Evolutionary conservation across 495 filamentous ascomycete genomes (phyloP).

Genomic region (Talaromyces stipitatus): DNA sequence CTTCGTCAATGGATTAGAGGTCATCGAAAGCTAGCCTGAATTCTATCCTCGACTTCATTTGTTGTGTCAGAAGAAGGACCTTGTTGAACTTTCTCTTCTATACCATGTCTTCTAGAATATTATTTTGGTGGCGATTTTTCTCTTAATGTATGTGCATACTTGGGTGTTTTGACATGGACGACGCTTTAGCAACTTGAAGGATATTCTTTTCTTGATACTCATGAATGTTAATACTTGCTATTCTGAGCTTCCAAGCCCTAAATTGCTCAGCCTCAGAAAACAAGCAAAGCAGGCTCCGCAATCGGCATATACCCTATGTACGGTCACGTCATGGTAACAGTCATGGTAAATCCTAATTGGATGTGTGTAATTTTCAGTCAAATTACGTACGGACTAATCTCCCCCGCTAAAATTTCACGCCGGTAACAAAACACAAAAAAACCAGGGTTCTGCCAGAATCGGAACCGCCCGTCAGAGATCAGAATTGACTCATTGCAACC

Average conservation of each 20-base stretch:
- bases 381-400: background rate
- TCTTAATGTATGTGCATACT: background rate
- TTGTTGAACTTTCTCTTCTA: background rate
- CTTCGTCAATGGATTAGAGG: constrained; percentile 44
- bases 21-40: constrained; percentile 25
- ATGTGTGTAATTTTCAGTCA: background rate
- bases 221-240: too few species aligned
- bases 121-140: background rate
- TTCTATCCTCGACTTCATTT: background rate
- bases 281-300: background rate
- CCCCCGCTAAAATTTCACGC: constrained; percentile 8
- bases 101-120: background rate
- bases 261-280: background rate
- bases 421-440: background rate
- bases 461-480: constrained; percentile 4
- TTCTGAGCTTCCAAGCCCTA: background rate
- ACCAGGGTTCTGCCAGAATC: constrained; percentile 11
- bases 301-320: background rate
- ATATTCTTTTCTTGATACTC: too few species aligned
- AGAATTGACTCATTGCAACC: constrained; percentile 2
- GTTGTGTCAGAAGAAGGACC: background rate
- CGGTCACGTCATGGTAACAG: background rate
- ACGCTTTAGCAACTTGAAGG: background rate
- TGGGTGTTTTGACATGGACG: background rate
- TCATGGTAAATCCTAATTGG: background rate